Conservation (phyloP, 352 stramenopile genomes). For the Phytopythium litorale region DNA sequence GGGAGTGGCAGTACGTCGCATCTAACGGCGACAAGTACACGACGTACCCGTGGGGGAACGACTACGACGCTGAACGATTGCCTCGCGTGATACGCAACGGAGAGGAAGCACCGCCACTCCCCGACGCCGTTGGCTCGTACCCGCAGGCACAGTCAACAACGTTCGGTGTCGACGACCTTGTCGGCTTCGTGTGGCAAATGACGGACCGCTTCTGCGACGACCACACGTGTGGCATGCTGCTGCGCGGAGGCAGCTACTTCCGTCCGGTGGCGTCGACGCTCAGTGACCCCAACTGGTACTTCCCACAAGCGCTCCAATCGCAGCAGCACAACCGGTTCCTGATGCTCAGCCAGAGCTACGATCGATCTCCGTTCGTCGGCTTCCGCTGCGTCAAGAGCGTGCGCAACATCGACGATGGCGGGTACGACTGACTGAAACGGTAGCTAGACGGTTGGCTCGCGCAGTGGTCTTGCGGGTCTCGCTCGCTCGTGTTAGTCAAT, state of each 20-base stretch:
- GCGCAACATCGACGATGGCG: not conserved
- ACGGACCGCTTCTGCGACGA: conserved; percentile 79
- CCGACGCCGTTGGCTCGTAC: conserved; percentile 47
- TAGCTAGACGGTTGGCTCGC: not conserved
- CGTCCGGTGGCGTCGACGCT: conserved; percentile 59
- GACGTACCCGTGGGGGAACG: conserved; percentile 55
- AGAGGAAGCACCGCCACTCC: conserved; percentile 40
- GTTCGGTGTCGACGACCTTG: conserved; percentile 68
- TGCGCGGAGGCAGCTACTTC: conserved; percentile 78
- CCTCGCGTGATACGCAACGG: conserved; percentile 25
- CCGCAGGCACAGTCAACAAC: conserved; percentile 32
- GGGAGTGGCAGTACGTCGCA: conserved; percentile 87
- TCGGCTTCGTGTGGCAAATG: conserved; percentile 86
- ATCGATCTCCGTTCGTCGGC: conserved; percentile 65
- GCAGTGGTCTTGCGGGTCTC: not conserved
- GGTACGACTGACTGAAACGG: not conserved
- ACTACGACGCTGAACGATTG: conserved; percentile 19
- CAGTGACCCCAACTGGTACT: conserved; percentile 85
- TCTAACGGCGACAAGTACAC: conserved; percentile 62
- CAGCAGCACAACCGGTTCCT: conserved; percentile 78
- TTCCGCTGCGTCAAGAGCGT: conserved; percentile 66
- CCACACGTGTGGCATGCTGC: conserved; percentile 73
- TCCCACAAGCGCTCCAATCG: conserved; percentile 54
- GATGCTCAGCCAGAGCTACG: conserved; percentile 67
- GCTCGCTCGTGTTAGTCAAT: not conserved